Evolutionary conservation across 2,329 filamentous ascomycete genomes (phyloP).

Genomic region (Stagonosporopsis vannaccii): DNA sequence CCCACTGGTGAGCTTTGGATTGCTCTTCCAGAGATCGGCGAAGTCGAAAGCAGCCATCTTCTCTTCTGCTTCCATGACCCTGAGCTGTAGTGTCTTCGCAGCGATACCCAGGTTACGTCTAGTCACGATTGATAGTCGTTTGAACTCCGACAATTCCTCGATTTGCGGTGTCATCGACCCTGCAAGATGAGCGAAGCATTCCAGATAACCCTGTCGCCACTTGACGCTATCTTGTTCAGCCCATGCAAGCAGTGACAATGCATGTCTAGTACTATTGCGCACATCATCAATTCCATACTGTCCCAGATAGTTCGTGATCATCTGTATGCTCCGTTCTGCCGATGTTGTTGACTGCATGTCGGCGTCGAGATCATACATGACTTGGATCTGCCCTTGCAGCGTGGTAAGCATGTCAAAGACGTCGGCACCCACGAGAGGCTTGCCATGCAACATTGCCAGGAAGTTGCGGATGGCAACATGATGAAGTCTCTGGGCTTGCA

Average conservation of each 20-base stretch:
- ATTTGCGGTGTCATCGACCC: conserved; percentile 61
- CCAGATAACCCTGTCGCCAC: conserved; percentile 72
- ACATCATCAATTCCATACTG: conserved; percentile 69
- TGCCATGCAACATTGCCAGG: conserved; percentile 69
- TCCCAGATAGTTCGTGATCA: conserved; percentile 68
- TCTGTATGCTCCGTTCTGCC: conserved; percentile 60
- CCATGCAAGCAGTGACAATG: conserved; percentile 70
- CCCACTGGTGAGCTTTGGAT: conserved; percentile 41
- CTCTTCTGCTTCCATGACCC: conserved; percentile 68
- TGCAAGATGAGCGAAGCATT: conserved; percentile 71
- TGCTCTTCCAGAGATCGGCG: conserved; percentile 64
- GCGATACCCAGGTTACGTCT: conserved; percentile 68
- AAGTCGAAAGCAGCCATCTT: conserved; percentile 68
- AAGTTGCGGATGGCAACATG: conserved; percentile 74
- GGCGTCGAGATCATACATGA: conserved; percentile 59
- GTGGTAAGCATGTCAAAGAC: conserved; percentile 69
- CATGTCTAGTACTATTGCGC: conserved; percentile 65
- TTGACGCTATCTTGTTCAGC: conserved; percentile 67
- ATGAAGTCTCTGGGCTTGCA: conserved; percentile 62
- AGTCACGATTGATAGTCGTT: conserved; percentile 66
- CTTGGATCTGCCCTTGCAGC: conserved; percentile 66
- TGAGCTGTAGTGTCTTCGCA: conserved; percentile 67
- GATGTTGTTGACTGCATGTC: conserved; percentile 35
- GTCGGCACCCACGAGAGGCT: conserved; percentile 70
- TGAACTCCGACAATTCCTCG: conserved; percentile 64